These are phyloP conservation scores for Bonia amplexicaulis DNA, from an alignment of 176 grass and related monocot genomes.

Conservation along the genomic window DNA sequence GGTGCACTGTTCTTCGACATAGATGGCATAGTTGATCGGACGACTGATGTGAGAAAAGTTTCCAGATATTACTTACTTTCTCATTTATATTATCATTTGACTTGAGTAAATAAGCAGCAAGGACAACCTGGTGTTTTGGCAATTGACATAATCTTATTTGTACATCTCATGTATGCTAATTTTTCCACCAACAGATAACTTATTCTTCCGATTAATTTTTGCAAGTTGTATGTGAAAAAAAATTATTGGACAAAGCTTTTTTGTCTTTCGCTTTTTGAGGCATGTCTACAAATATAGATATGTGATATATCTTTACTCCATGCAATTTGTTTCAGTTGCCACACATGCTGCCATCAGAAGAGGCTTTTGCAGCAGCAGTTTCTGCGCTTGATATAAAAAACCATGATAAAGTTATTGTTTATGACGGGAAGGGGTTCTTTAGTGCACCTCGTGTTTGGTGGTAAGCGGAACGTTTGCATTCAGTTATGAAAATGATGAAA, in stretches of 20 bases:
- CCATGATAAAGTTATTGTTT: conserved; percentile 71
- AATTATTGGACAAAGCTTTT: not conserved
- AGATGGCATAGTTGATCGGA: conserved; percentile 60
- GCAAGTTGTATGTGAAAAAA: not conserved
- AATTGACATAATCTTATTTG: not conserved
- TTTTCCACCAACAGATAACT: not conserved
- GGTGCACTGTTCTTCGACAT: conserved; percentile 82
- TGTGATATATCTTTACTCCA: not conserved
- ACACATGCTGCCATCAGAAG: conserved; percentile 85
- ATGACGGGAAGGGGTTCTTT: conserved; percentile 83
- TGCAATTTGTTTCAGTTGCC: conserved; percentile 51
- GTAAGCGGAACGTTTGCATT: conserved; percentile 31
- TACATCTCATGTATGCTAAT: not conserved
- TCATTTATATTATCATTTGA: not conserved
- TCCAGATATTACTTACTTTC: not conserved
- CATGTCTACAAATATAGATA: not conserved
- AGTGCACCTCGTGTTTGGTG: conserved; percentile 93
- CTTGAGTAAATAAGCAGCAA: not conserved
- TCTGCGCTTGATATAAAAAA: conserved; percentile 70
- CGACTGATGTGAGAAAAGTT: conserved; percentile 58
- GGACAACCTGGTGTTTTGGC: not conserved
- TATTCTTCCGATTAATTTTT: not conserved
- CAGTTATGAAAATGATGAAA: not conserved
- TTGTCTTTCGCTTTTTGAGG: not conserved
- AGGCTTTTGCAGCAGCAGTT: conserved; percentile 71